These are phyloP conservation scores for Cladosporium phlei DNA, from an alignment of 2,329 filamentous ascomycete species.

Conservation along the genomic window DNA sequence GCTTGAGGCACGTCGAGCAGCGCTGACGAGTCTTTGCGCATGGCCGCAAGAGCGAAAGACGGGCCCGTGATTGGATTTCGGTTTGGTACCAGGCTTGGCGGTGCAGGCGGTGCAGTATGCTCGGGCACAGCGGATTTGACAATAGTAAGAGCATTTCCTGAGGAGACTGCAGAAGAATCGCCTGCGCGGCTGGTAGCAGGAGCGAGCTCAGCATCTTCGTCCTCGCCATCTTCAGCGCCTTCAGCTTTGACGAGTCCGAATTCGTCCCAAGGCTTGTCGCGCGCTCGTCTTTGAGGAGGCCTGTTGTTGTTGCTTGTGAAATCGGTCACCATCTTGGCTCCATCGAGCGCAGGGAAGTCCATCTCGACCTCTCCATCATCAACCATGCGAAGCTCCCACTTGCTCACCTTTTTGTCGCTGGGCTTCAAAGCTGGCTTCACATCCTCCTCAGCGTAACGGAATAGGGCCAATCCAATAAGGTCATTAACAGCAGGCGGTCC, in stretches of 20 bases:
- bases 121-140: conserved; percentile 34
- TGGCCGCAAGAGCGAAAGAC: conserved; percentile 42
- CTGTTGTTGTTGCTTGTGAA: conserved; percentile 76
- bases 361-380: conserved; percentile 80
- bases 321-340: conserved; percentile 67
- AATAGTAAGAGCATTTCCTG: conserved; percentile 30
- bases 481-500: conserved; percentile 66
- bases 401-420: conserved; percentile 71
- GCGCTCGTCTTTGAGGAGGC: conserved; percentile 58
- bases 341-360: conserved; percentile 73
- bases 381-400: conserved; percentile 78
- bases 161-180: conserved; percentile 31
- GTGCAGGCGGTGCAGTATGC: conserved; percentile 27
- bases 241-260: conserved; percentile 72
- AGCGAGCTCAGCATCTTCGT: conserved; percentile 2
- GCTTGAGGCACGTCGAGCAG: conserved; percentile 42
- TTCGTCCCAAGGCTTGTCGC: conserved; percentile 75
- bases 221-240: conserved; percentile 58
- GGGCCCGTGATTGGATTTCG: conserved; percentile 49
- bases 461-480: conserved; percentile 74
- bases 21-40: conserved; percentile 42
- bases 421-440: conserved; percentile 60
- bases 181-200: neutral
- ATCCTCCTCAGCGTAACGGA: conserved; percentile 73
- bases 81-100: conserved; percentile 36